Evolutionary conservation across 2,329 filamentous ascomycete genomes (phyloP), one percentile per base, ranked within the genome.

Genomic region (Alternaria sp.): DNA sequence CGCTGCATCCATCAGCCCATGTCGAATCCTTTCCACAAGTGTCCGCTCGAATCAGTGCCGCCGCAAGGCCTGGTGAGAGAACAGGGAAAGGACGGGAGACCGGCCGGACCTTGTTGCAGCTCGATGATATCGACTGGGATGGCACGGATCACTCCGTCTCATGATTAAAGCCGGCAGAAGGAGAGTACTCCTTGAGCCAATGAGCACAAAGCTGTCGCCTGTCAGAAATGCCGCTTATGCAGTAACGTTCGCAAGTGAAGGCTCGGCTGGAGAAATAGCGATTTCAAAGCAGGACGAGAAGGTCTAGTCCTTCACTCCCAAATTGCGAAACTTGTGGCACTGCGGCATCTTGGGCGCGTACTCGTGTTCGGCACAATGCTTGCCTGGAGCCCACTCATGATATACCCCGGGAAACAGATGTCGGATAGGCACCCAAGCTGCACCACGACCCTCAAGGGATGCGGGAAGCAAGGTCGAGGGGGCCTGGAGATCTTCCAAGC

Each of bases 381-480:
- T 64, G 44, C 23, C 45, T 61, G 15, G 28, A 51, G n/a, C 43
- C 44, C 43, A n/a, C 44, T 47, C 25, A 21, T 23, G 54, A 46
- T 25, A 33, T 28, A 58, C 47, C 55, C 55, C 41, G 41, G 60
- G 20, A 45, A 41, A 63, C 44, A 50, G 15, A 30, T 50, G 62
- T 58, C 67, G 66, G 68, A 67, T 61, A 60, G 41, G 54, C 68
- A 73, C 70, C 69, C 71, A 70, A 63, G 71, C 71, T 66, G 65
- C 45, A 63, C 68, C 63, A 62, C 67, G 62, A 76, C 71, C 77
- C 74, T 76, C 74, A 63, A 77, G 73, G 75, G 68, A 60, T 63
- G 71, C 76, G 76, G 77, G 77, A 78, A 77, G 76, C 77, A 76
- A 73, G 77, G 77, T 78, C 70, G 77, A 78, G 75, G 75, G 75